Conservation (phyloP, 306 rosid genomes). For the Vigna trinervia region DNA sequence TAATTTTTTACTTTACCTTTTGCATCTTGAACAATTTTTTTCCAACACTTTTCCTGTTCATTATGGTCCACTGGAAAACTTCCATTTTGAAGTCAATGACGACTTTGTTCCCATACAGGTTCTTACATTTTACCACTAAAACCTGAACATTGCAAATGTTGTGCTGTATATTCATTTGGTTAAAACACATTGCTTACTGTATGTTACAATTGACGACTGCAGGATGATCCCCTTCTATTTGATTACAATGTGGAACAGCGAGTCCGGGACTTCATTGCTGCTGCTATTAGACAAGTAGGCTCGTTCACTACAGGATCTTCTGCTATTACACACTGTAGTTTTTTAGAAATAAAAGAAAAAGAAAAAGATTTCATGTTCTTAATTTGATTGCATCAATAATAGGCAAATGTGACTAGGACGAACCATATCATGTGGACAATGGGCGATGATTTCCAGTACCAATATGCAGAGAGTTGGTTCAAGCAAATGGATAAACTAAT, state of each 20-base stretch:
- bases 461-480: slow-evolving; percentile 21
- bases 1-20: neutral
- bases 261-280: neutral
- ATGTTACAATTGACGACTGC: neutral
- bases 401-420: slow-evolving; percentile 13
- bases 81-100: slow-evolving; percentile 7
- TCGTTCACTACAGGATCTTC: neutral
- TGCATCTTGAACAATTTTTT: neutral
- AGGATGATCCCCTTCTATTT: slow-evolving; percentile 13
- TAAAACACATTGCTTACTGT: slow-evolving; percentile 1
- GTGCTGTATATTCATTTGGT: neutral
- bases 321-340: neutral
- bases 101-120: slow-evolving; percentile 9
- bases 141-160: neutral
- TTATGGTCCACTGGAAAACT: neutral
- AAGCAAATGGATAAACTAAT: slow-evolving; percentile 19
- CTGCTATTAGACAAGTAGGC: slow-evolving; percentile 13
- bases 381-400: neutral
- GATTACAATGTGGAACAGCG: slow-evolving; percentile 4
- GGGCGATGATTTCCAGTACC: slow-evolving; percentile 26
- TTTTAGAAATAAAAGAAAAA: neutral
- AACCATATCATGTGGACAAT: slow-evolving; percentile 28
- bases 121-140: neutral
- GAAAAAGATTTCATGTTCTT: neutral
- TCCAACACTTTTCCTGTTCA: slow-evolving; percentile 6